These are phyloP conservation scores for Helianthus tuberosus DNA, from an alignment of 129 eudicot genomes.

Conservation along the genomic window DNA sequence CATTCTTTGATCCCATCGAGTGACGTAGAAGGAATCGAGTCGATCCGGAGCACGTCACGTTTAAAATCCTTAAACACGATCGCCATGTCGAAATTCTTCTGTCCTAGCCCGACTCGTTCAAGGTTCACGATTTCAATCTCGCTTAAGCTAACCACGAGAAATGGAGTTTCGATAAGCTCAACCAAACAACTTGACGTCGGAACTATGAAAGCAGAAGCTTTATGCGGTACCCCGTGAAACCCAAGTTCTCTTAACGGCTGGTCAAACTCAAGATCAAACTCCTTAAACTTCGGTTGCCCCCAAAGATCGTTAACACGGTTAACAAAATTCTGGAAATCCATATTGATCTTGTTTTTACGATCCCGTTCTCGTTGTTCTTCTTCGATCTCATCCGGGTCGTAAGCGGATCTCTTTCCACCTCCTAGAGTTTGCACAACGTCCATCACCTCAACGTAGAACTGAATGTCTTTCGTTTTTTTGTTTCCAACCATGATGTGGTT, in stretches of 20 bases:
- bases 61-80: conserved; percentile 51
- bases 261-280: conserved; percentile 45
- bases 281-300: conserved; percentile 43
- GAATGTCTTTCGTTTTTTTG: conserved; percentile 51
- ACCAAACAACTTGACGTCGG: conserved; percentile 47
- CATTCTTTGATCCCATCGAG: conserved; percentile 48
- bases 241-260: conserved; percentile 46
- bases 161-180: conserved; percentile 41
- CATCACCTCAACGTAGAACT: conserved; percentile 53
- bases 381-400: conserved; percentile 51
- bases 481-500: conserved; percentile 61
- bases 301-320: conserved; percentile 40
- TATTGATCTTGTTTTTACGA: conserved; percentile 42
- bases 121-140: conserved; percentile 52
- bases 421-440: conserved; percentile 47
- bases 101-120: conserved; percentile 47
- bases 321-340: conserved; percentile 42
- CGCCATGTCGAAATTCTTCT: conserved; percentile 55
- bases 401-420: conserved; percentile 45
- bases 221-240: conserved; percentile 50
- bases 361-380: conserved; percentile 50
- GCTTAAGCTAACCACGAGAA: conserved; percentile 37
- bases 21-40: conserved; percentile 40
- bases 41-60: conserved; percentile 44
- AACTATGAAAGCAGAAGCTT: conserved; percentile 45